Conservation (phyloP, 2,329 filamentous ascomycete species). For the Paecilomyces fulvus region DNA sequence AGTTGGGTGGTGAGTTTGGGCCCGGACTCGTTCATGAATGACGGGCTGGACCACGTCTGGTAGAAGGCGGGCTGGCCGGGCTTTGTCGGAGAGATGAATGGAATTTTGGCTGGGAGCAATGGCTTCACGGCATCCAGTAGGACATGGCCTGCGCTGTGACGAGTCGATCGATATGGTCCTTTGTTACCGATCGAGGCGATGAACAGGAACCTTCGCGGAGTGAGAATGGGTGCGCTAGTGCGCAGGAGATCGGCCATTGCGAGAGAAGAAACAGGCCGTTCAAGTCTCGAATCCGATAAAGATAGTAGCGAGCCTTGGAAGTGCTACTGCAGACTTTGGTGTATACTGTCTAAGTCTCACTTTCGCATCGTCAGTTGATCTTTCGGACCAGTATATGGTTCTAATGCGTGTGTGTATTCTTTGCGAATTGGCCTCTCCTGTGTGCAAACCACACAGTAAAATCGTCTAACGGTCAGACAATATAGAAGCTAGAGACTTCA, state of each 20-base stretch:
- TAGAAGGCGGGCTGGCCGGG: constrained; percentile 21
- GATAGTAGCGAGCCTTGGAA: background rate
- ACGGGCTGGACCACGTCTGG: constrained; percentile 57
- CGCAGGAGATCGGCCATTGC: background rate
- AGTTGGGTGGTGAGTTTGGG: constrained; percentile 60
- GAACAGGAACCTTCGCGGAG: constrained; percentile 47
- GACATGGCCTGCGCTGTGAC: constrained; percentile 81
- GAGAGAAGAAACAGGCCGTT: background rate
- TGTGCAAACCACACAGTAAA: background rate
- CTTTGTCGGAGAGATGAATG: constrained; percentile 30
- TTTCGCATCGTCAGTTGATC: background rate
- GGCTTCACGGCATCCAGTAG: constrained; percentile 56
- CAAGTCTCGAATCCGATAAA: background rate
- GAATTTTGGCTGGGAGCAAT: constrained; percentile 37
- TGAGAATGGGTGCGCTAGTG: constrained; percentile 1
- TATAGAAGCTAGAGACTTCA: background rate
- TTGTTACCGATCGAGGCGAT: constrained; percentile 81
- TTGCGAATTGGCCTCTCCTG: background rate
- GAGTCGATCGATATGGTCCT: constrained; percentile 60
- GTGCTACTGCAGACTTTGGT: background rate
- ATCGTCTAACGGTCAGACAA: background rate
- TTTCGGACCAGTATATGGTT: background rate
- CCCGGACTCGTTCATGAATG: constrained; percentile 79
- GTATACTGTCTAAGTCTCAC: background rate
- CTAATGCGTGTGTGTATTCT: background rate